phyloP scores from a whole-genome alignment of 2,329 filamentous ascomycete species.

The Acephala macrosclerotiorum region DNA sequence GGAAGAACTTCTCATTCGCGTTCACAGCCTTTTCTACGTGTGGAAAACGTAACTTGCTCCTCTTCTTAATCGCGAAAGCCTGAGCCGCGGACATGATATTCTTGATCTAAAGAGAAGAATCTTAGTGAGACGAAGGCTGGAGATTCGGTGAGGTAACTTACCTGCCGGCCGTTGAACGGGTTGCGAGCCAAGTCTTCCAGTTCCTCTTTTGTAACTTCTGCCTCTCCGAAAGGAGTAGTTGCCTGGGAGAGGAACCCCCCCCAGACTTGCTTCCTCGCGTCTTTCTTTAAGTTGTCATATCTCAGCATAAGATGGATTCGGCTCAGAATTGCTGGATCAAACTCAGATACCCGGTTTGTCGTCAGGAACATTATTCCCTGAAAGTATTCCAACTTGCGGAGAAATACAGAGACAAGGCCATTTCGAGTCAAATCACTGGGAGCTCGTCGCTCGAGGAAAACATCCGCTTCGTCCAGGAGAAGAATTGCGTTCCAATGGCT shows the following conservation, averaged over 20 bases:
- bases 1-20: background rate
- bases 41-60: background rate
- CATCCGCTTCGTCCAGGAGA: slow-evolving; percentile 33
- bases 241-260: background rate
- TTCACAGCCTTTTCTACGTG: background rate
- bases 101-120: background rate
- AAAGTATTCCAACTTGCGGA: slow-evolving; percentile 49
- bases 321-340: slow-evolving; percentile 28
- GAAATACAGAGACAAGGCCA: slow-evolving; percentile 40
- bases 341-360: slow-evolving; percentile 38
- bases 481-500: slow-evolving; percentile 38
- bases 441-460: slow-evolving; percentile 27
- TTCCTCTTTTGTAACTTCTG: background rate
- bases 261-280: slow-evolving; percentile 13
- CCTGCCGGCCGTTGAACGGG: no score
- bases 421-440: slow-evolving; percentile 19
- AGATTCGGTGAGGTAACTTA: no score
- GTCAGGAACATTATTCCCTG: slow-evolving; percentile 49
- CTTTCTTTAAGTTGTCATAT: slow-evolving; percentile 26
- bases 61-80: background rate
- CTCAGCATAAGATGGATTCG: slow-evolving; percentile 30
- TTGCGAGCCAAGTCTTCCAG: background rate
- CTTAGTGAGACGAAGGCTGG: background rate
- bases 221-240: no score
- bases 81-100: background rate